A percentile compares a stretch with the other conserved stretches of the same genome.
Evolutionary conservation across 2,329 filamentous ascomycete genomes (phyloP).

Genomic region (Monosporascus sp.): DNA sequence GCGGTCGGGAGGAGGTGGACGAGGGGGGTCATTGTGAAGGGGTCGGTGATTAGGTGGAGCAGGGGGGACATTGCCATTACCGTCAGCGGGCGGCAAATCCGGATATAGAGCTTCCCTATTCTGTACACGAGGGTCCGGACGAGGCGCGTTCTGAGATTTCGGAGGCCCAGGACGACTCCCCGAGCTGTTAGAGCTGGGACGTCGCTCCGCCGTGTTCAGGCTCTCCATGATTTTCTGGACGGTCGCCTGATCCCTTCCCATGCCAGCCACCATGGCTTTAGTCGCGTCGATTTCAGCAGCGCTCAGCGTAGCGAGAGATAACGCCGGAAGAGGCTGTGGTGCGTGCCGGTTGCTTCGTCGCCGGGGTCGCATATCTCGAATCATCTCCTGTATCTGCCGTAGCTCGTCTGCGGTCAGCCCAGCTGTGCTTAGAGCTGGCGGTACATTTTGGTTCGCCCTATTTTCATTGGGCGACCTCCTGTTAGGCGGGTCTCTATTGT

Average conservation of each 20-base stretch:
- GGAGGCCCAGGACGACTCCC: no score
- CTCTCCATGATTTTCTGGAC: background rate
- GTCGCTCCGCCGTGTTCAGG: conserved; percentile 1
- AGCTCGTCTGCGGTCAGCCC: background rate
- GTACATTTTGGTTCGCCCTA: background rate
- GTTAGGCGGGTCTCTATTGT: no score
- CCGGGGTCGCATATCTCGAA: conserved; percentile 2
- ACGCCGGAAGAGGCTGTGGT: background rate
- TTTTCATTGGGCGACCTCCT: background rate
- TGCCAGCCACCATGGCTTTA: conserved; percentile 2
- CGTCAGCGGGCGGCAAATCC: no score
- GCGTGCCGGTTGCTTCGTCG: background rate
- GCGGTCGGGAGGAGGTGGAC: no score
- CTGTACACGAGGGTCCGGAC: no score
- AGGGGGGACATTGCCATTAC: no score
- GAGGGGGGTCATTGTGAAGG: no score
- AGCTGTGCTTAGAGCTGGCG: background rate
- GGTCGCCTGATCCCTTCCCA: background rate
- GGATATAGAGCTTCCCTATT: no score
- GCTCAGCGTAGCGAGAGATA: conserved; percentile 1
- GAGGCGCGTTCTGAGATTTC: no score
- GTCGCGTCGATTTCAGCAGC: conserved; percentile 1
- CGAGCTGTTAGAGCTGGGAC: no score
- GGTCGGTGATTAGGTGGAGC: no score
- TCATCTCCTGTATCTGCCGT: background rate